These are phyloP conservation scores for Leccinum subrobustum DNA, from an alignment of 1,284 basidiomycete species.

Conservation along the genomic window DNA sequence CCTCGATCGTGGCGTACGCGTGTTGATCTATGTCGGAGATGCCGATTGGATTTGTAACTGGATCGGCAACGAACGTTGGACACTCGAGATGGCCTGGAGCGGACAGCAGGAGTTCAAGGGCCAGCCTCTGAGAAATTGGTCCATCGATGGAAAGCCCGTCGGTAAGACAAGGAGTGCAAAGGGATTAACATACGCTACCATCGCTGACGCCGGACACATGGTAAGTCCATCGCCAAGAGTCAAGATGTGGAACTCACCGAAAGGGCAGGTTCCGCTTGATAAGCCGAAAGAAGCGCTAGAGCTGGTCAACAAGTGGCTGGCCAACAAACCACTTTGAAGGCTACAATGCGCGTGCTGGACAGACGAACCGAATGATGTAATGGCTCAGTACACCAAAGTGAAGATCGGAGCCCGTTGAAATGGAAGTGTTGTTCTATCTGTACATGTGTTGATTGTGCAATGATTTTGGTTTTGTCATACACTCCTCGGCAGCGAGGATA, in stretches of 20 bases:
- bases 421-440: background rate
- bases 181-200: constrained; percentile 59
- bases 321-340: constrained; percentile 30
- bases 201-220: constrained; percentile 53
- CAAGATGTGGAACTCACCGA: background rate
- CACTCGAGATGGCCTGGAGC: constrained; percentile 56
- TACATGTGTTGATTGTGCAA: background rate
- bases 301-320: constrained; percentile 51
- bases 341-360: background rate
- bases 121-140: constrained; percentile 53
- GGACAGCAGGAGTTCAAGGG: constrained; percentile 48
- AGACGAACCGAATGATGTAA: background rate
- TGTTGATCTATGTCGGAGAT: constrained; percentile 70
- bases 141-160: constrained; percentile 44
- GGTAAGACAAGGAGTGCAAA: constrained; percentile 56
- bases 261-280: constrained; percentile 51
- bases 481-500: background rate
- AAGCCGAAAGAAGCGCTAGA: constrained; percentile 53
- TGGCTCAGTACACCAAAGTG: background rate
- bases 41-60: constrained; percentile 77
- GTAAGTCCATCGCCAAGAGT: constrained; percentile 19
- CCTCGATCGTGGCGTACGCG: constrained; percentile 68
- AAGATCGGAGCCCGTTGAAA: background rate
- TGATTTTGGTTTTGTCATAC: background rate
- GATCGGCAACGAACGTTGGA: constrained; percentile 67